Conservation (phyloP, 441 rosid genomes). For the Gossypium davidsonii region DNA sequence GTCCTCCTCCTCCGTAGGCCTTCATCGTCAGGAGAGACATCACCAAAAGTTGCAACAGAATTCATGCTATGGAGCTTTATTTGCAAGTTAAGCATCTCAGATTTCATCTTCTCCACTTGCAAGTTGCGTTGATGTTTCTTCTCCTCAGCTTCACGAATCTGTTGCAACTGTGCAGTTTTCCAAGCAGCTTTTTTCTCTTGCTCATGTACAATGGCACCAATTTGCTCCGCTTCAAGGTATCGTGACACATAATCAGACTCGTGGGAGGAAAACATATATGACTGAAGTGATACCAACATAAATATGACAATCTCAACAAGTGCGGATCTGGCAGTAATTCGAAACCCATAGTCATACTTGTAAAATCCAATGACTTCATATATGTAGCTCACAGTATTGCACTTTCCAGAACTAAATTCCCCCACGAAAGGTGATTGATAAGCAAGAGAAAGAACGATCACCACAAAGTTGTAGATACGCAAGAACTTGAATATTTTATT, state of each 20-base stretch:
- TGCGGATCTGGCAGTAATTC: slow-evolving; percentile 93
- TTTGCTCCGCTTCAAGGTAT: slow-evolving; percentile 97
- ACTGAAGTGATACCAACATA: slow-evolving; percentile 87
- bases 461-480: slow-evolving; percentile 88
- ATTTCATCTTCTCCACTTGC: slow-evolving; percentile 98
- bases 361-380: slow-evolving; percentile 90
- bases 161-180: slow-evolving; percentile 90
- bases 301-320: slow-evolving; percentile 92
- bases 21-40: slow-evolving; percentile 46
- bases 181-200: slow-evolving; percentile 99
- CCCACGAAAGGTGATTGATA: slow-evolving; percentile 97
- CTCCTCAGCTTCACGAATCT: slow-evolving; percentile 87
- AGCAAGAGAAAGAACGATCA: slow-evolving; percentile 87
- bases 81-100: slow-evolving; percentile 95
- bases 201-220: slow-evolving; percentile 88
- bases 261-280: slow-evolving; percentile 83
- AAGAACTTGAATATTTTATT: slow-evolving; percentile 89
- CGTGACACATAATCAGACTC: slow-evolving; percentile 89
- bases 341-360: slow-evolving; percentile 94
- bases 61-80: slow-evolving; percentile 74
- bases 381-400: slow-evolving; percentile 55
- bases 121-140: slow-evolving; percentile 69
- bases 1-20: slow-evolving; percentile 60
- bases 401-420: slow-evolving; percentile 57
- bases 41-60: slow-evolving; percentile 39